Percentiles rank a stretch among this genome's conserved stretches.
Conservation (phyloP, 1,284 basidiomycete species). For the Ustilago lituana region DNA sequence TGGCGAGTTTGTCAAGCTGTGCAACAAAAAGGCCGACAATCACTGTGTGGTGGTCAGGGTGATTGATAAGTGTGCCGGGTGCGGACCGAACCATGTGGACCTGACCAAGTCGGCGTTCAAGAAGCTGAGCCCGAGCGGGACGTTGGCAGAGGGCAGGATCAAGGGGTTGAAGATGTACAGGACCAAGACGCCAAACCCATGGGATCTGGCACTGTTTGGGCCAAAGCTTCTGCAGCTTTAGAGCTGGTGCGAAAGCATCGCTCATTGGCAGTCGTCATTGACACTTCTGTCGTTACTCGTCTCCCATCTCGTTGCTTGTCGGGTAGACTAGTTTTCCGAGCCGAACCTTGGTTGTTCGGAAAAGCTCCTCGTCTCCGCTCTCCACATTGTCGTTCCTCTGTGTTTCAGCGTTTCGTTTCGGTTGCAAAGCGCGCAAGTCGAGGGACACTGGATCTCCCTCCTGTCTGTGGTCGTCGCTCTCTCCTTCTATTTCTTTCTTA, state of each 20-base stretch:
- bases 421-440: too few relatives aligned
- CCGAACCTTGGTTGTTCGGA: too few relatives aligned
- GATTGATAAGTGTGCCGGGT: conserved; percentile 64
- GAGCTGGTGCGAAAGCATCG: too few relatives aligned
- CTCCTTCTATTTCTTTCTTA: not conserved
- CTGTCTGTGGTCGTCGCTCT: not conserved
- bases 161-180: conserved; percentile 56
- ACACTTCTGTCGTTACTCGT: too few relatives aligned
- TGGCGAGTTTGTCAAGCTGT: conserved; percentile 63
- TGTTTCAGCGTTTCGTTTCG: too few relatives aligned
- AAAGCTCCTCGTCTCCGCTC: too few relatives aligned
- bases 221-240: conserved; percentile 47
- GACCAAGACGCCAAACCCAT: conserved; percentile 46
- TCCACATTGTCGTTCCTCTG: too few relatives aligned
- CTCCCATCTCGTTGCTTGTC: too few relatives aligned
- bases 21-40: conserved; percentile 51
- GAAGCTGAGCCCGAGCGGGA: conserved; percentile 51
- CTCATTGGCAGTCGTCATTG: too few relatives aligned
- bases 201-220: conserved; percentile 58
- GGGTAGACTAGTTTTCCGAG: too few relatives aligned
- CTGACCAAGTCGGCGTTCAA: conserved; percentile 63
- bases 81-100: conserved; percentile 55
- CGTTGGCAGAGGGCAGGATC: conserved; percentile 56
- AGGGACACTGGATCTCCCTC: not conserved
- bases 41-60: conserved; percentile 55